These are phyloP conservation scores for Primulina eburnea DNA, from an alignment of 257 asterid species.

Conservation along the genomic window DNA sequence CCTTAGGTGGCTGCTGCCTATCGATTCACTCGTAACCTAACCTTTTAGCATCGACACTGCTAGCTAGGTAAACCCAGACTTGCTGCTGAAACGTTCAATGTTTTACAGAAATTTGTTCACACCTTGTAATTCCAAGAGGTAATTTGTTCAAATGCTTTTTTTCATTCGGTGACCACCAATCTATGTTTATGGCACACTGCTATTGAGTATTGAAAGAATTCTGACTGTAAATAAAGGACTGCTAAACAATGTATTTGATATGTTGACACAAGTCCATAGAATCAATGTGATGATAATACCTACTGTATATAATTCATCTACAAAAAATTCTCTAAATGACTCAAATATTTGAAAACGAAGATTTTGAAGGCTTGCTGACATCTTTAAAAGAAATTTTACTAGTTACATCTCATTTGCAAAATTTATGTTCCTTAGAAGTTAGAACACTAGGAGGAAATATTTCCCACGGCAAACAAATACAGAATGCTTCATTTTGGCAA, in stretches of 20 bases:
- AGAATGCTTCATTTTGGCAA: constrained; percentile 1
- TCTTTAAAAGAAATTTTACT: too few relatives aligned
- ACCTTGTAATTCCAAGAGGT: constrained; percentile 18
- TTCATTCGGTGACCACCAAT: not conserved
- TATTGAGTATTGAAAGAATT: not conserved
- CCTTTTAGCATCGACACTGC: constrained; percentile 24
- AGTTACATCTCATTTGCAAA: not conserved
- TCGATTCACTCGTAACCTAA: constrained; percentile 32
- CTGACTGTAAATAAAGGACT: not conserved
- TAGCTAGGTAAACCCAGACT: constrained; percentile 33
- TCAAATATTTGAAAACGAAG: not conserved
- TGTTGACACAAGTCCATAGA: not conserved
- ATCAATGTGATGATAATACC: not conserved
- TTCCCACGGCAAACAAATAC: not conserved
- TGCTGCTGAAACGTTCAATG: constrained; percentile 22
- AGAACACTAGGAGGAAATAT: not conserved
- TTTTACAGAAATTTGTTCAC: constrained; percentile 28
- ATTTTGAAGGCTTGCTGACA: not conserved
- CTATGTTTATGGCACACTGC: not conserved
- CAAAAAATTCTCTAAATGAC: not conserved
- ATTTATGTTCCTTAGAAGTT: not conserved
- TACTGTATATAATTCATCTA: not conserved
- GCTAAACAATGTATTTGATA: not conserved
- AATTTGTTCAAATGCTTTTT: not conserved
- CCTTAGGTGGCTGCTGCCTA: not conserved